These are phyloP conservation scores for Ogataea chonburiensis DNA, from an alignment of 805 yeast species.

Conservation along the genomic window DNA sequence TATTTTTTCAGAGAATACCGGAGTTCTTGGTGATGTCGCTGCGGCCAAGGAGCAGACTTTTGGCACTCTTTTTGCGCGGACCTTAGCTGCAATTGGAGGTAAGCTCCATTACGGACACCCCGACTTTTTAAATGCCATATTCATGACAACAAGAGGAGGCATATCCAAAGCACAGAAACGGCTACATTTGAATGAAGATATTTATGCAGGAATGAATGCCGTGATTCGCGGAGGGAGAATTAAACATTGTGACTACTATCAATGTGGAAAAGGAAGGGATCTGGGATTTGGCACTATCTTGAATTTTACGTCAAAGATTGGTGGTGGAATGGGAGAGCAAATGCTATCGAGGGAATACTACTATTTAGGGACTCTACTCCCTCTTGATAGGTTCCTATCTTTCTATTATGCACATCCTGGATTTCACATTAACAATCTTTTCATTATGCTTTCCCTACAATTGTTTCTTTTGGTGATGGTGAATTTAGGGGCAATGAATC, in stretches of 20 bases:
- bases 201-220: conserved; percentile 93
- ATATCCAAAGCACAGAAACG: conserved; percentile 94
- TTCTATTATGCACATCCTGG: conserved; percentile 98
- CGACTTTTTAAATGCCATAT: conserved; percentile 85
- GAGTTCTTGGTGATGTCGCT: conserved; percentile 92
- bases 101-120: conserved; percentile 97
- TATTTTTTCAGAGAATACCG: conserved; percentile 89
- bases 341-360: conserved; percentile 88
- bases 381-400: conserved; percentile 84
- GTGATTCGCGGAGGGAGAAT: conserved; percentile 87
- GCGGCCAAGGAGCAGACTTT: conserved; percentile 98
- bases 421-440: conserved; percentile 86
- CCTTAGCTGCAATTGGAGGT: conserved; percentile 91
- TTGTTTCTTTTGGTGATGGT: conserved; percentile 77
- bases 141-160: conserved; percentile 95
- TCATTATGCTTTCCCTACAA: conserved; percentile 84
- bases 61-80: conserved; percentile 92
- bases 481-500: conserved; percentile 73
- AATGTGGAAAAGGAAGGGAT: conserved; percentile 97
- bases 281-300: conserved; percentile 89
- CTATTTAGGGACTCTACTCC: conserved; percentile 84
- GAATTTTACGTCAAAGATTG: conserved; percentile 92
- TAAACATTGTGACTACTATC: conserved; percentile 93
- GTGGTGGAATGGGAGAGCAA: conserved; percentile 99
- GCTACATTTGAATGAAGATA: conserved; percentile 89